A percentile compares a stretch with the other conserved stretches of the same genome.
Evolutionary conservation across 2,329 filamentous ascomycete genomes (phyloP).

Genomic region (Cladosporium oxysporum): DNA sequence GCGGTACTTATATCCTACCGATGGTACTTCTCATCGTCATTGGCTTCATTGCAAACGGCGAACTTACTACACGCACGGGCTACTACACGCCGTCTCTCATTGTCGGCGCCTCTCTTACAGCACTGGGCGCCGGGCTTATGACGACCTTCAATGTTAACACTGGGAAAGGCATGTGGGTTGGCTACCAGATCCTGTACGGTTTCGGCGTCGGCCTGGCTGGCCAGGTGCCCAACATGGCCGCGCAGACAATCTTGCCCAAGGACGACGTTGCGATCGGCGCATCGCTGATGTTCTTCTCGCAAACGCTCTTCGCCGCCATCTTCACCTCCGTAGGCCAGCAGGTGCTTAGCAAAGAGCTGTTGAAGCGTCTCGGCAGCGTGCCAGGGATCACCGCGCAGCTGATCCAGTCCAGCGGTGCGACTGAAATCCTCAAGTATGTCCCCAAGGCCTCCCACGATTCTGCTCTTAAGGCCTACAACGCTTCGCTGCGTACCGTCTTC

Average conservation of each 20-base stretch:
- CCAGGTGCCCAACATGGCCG: neutral
- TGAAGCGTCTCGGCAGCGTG: neutral
- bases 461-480: neutral
- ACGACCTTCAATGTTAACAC: conserved; percentile 45
- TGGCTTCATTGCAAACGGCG: conserved; percentile 43
- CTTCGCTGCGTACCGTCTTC: neutral
- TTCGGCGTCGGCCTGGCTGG: conserved; percentile 38
- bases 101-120: conserved; percentile 39
- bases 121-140: conserved; percentile 50
- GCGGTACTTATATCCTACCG: conserved; percentile 52
- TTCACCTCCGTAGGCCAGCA: neutral
- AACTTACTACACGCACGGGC: conserved; percentile 44
- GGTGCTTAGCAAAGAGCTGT: neutral
- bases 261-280: neutral
- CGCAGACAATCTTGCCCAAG: neutral
- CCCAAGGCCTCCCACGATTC: neutral
- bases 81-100: conserved; percentile 54
- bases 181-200: conserved; percentile 40
- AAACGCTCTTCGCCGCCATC: neutral
- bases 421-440: neutral
- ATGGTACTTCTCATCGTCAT: conserved; percentile 47
- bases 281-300: neutral
- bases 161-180: conserved; percentile 37
- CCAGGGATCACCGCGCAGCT: neutral
- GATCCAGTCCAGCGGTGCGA: neutral